Evolutionary conservation across 768 basidiomycete genomes (phyloP).

Genomic region (Boletus pseudo-olivaceus): DNA sequence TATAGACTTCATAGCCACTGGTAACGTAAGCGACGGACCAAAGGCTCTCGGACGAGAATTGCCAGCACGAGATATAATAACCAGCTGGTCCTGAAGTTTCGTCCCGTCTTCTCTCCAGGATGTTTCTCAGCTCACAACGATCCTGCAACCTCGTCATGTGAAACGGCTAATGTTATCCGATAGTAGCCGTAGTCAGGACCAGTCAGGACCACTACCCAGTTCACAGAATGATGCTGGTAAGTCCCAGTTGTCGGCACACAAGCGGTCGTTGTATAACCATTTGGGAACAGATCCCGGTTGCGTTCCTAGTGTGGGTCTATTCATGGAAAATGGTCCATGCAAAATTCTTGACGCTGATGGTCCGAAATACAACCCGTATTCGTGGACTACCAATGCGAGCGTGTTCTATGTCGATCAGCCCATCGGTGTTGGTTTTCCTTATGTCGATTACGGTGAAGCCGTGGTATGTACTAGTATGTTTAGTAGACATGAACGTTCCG

Average conservation of each 20-base stretch:
- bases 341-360: constrained; percentile 35
- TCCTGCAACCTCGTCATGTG: no score
- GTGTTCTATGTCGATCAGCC: constrained; percentile 45
- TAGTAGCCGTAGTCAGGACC: no score
- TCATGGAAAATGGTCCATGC: constrained; percentile 47
- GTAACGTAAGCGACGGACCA: no score
- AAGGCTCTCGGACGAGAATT: no score
- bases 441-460: constrained; percentile 36
- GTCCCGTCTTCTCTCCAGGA: no score
- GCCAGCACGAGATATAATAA: no score
- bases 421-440: constrained; percentile 39
- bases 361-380: constrained; percentile 37
- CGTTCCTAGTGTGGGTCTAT: constrained; percentile 56
- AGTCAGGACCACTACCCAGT: no score
- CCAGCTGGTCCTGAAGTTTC: no score
- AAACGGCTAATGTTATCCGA: no score
- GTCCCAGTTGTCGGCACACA: constrained; percentile 22
- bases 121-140: no score
- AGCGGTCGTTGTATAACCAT: not conserved
- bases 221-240: constrained; percentile 50
- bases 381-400: constrained; percentile 62
- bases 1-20: no score
- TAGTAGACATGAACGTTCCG: not conserved
- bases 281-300: constrained; percentile 42
- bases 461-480: constrained; percentile 30